Percentiles rank a stretch among this genome's conserved stretches.
phyloP scores from a whole-genome alignment of 495 filamentous ascomycete species.

The Penicillium turbatum region DNA sequence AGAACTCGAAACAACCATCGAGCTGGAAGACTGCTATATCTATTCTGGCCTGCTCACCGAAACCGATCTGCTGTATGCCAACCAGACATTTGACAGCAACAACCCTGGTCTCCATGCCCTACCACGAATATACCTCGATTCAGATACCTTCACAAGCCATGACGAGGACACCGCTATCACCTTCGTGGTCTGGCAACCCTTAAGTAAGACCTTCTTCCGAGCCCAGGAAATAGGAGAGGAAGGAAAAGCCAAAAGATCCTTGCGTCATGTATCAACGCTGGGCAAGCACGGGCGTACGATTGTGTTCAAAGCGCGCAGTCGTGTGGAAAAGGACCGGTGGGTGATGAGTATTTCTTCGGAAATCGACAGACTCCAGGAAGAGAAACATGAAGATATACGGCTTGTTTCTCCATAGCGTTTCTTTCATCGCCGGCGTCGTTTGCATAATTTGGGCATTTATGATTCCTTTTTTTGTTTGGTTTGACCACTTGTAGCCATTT shows the following conservation, averaged over 20 bases:
- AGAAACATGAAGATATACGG: slow-evolving; percentile 54
- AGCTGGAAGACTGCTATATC: slow-evolving; percentile 66
- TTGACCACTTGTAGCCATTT: too few relatives aligned
- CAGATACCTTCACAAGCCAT: slow-evolving; percentile 60
- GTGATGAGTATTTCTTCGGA: slow-evolving; percentile 68
- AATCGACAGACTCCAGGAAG: slow-evolving; percentile 64
- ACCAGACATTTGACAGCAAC: slow-evolving; percentile 66
- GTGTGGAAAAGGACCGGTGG: slow-evolving; percentile 72
- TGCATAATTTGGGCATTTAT: background rate
- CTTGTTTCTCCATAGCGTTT: slow-evolving; percentile 40
- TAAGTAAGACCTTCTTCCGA: slow-evolving; percentile 56
- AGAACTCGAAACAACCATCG: slow-evolving; percentile 53
- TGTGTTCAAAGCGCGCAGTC: slow-evolving; percentile 67
- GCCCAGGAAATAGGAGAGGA: slow-evolving; percentile 43
- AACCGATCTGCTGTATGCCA: slow-evolving; percentile 62
- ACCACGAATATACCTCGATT: slow-evolving; percentile 57
- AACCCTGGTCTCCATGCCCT: slow-evolving; percentile 60
- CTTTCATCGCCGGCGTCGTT: background rate
- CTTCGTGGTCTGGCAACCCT: slow-evolving; percentile 70
- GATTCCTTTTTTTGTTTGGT: background rate
- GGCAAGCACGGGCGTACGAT: slow-evolving; percentile 61
- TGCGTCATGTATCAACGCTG: slow-evolving; percentile 52
- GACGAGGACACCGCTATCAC: slow-evolving; percentile 70
- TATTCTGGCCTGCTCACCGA: slow-evolving; percentile 67
- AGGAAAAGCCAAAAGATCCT: slow-evolving; percentile 37